Base-by-base conservation (phyloP, 306 rosid genomes). In the Prosopis cineraria region DNA sequence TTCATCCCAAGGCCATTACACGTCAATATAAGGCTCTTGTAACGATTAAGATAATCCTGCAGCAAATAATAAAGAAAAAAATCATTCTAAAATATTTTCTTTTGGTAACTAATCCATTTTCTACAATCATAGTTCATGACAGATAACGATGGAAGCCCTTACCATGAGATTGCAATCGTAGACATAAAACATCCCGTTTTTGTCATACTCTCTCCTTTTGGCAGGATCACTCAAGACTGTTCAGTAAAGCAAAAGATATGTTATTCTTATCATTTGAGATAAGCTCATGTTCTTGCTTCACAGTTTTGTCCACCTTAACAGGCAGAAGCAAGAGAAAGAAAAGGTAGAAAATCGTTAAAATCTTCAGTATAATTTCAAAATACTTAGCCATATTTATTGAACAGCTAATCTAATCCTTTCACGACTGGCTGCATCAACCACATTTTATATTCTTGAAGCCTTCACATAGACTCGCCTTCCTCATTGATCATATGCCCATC, bases 171-270 rank as follows among this genome's bases (percentile, higher is more conserved):
- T 85, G 80, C 90, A 96, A 81, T 96, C 99, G 25, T 85, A 87
- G 76, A 84, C 88, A 52, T 87, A 86, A 22, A 76, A 89, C 99
- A 96, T 90, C 85, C 96, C 97, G 41, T 93, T 83, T 74, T 69
- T 72, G 90, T 96, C 98, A 77, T 96, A 93, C 73, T 91, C 98
- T 56, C 77, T 86, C 87, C 98, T 88, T 87, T 86, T 90, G 79
- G 67, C 93, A 12, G 99, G 98, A 84, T 96, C 98, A 70, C 98
- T 91, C 91, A 96, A 84, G 80, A 96, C 99, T 96, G 97, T 78
- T 13, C 39, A 60, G 80, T 20, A 74, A 81, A 71, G 74, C 60
- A 55, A 68, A 55, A 74, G 30, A 80, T 20, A 10, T 14, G 79
- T 90, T 76, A 91, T 81, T 55, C 34, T 65, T 75, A 84, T 59